These are phyloP conservation scores for Stemphylium beticola DNA, from an alignment of 2,329 filamentous ascomycete species.

Conservation along the genomic window DNA sequence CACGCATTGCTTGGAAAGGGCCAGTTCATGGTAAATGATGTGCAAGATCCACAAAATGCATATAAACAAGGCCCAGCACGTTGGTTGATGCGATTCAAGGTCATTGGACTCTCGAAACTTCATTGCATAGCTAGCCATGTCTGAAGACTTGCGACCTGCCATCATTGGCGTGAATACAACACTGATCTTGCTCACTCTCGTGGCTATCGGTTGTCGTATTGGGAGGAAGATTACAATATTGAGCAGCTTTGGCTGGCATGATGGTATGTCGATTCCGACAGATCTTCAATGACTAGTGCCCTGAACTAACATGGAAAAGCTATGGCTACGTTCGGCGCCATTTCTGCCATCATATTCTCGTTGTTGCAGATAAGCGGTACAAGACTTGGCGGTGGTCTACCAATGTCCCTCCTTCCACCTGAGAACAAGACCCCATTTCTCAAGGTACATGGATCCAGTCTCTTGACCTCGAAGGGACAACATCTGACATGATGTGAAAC, in stretches of 20 bases:
- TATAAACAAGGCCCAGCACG: slow-evolving; percentile 1
- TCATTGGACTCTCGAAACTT: neutral
- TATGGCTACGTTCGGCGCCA: slow-evolving; percentile 30
- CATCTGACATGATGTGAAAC: neutral
- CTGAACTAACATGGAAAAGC: slow-evolving; percentile 18
- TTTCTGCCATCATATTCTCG: slow-evolving; percentile 34
- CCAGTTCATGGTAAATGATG: neutral
- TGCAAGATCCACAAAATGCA: neutral
- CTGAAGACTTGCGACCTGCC: slow-evolving; percentile 18
- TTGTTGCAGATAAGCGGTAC: slow-evolving; percentile 34
- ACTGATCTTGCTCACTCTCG: slow-evolving; percentile 31
- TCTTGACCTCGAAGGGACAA: no score
- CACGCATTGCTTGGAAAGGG: neutral
- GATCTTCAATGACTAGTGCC: neutral
- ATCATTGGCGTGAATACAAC: slow-evolving; percentile 34
- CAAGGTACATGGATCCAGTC: slow-evolving; percentile 11
- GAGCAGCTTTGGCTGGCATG: slow-evolving; percentile 34
- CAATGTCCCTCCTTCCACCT: slow-evolving; percentile 14
- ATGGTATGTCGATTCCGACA: slow-evolving; percentile 23
- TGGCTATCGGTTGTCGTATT: slow-evolving; percentile 31
- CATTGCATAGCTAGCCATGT: slow-evolving; percentile 10
- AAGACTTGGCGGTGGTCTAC: slow-evolving; percentile 27
- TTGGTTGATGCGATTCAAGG: neutral
- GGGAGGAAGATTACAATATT: slow-evolving; percentile 31
- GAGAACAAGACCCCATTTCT: slow-evolving; percentile 15